Evolutionary conservation across 2,329 filamentous ascomycete species (phyloP).

Genomic region (Alternaria consortialis): DNA sequence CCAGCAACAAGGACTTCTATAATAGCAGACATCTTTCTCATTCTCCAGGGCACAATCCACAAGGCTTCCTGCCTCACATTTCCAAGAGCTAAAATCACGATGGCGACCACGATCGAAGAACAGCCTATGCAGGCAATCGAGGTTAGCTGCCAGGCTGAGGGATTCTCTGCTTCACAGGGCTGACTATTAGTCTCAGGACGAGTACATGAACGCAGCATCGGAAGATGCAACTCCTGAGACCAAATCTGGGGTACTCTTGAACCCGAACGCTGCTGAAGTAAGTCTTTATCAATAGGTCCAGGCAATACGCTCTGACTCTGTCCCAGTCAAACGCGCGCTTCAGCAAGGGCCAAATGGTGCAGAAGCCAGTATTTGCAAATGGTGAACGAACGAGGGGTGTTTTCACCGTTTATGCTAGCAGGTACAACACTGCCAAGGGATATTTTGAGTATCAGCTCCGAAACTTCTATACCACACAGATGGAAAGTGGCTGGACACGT

Average conservation of each 20-base stretch:
- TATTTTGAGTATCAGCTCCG: conserved; percentile 44
- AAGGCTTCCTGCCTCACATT: conserved; percentile 31
- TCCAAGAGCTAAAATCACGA: conserved; percentile 12
- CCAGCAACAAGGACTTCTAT: conserved; percentile 37
- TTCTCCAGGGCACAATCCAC: conserved; percentile 21
- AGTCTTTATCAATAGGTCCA: too few relatives aligned
- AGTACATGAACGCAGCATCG: conserved; percentile 17
- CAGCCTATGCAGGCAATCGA: conserved; percentile 28
- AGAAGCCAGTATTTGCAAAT: conserved; percentile 33
- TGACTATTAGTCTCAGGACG: conserved; percentile 35
- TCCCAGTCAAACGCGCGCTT: conserved; percentile 35
- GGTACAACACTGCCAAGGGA: conserved; percentile 8
- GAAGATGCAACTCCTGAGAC: conserved; percentile 26
- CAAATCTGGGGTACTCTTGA: conserved; percentile 34
- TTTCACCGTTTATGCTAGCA: conserved; percentile 28
- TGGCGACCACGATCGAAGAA: conserved; percentile 32
- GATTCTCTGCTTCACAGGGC: conserved; percentile 26
- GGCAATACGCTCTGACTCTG: conserved; percentile 7
- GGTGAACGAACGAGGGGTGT: conserved; percentile 33
- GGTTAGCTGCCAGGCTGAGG: conserved; percentile 27
- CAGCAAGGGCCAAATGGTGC: conserved; percentile 33
- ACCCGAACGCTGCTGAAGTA: background rate
- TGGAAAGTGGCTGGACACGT: conserved; percentile 38
- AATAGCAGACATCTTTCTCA: conserved; percentile 32
- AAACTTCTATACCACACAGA: conserved; percentile 16